Conservation (phyloP, 2,329 filamentous ascomycete genomes). For the Fusarium sarcochroum region DNA sequence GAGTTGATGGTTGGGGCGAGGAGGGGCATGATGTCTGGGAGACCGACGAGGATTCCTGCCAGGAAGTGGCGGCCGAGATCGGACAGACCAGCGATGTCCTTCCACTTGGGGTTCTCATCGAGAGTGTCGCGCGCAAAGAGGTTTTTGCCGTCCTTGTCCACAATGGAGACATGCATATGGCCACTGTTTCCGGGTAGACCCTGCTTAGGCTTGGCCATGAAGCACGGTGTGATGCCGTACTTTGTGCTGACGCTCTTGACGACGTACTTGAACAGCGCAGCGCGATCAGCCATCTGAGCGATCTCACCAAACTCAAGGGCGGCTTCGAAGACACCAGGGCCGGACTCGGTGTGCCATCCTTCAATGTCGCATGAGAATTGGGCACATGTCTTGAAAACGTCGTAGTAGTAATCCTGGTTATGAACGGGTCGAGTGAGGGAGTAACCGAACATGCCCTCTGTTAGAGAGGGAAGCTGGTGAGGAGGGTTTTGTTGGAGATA, state of each 20-base stretch:
- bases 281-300: conserved; percentile 90
- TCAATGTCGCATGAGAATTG: conserved; percentile 87
- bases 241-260: conserved; percentile 91
- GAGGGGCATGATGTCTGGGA: conserved; percentile 96
- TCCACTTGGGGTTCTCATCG: conserved; percentile 79
- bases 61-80: conserved; percentile 94
- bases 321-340: conserved; percentile 95
- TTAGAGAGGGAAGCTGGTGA: conserved; percentile 80
- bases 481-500: conserved; percentile 83
- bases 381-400: conserved; percentile 84
- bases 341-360: conserved; percentile 96
- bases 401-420: conserved; percentile 94
- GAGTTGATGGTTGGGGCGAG: conserved; percentile 96
- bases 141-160: conserved; percentile 85
- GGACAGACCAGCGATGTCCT: conserved; percentile 84
- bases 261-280: conserved; percentile 92
- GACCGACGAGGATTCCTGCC: conserved; percentile 87
- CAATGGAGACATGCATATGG: conserved; percentile 93
- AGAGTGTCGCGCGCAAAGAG: conserved; percentile 80
- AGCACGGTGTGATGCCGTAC: conserved; percentile 94
- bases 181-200: conserved; percentile 95
- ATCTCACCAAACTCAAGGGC: conserved; percentile 93
- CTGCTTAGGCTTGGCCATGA: conserved; percentile 97
- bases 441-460: conserved; percentile 97
- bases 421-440: conserved; percentile 88